These are phyloP conservation scores for Solanum virginianum DNA, from an alignment of 257 asterid genomes.

Conservation along the genomic window DNA sequence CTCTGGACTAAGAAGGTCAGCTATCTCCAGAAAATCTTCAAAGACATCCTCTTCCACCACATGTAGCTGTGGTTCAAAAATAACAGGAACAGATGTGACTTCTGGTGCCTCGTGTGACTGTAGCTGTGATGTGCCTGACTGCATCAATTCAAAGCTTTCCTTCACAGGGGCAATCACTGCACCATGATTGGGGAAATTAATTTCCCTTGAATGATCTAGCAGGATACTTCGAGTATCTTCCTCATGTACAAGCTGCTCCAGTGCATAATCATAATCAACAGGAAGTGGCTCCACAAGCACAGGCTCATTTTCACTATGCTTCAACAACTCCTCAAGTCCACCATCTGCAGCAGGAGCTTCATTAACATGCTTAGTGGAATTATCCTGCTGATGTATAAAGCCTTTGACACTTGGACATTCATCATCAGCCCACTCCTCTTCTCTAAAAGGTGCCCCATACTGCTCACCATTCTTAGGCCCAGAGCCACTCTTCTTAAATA, in stretches of 20 bases:
- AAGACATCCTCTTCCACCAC: slow-evolving; percentile 35
- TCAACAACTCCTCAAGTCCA: slow-evolving; percentile 50
- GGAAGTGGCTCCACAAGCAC: slow-evolving; percentile 11
- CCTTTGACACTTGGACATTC: slow-evolving; percentile 15
- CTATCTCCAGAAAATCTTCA: slow-evolving; percentile 76
- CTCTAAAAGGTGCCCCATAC: slow-evolving; percentile 85
- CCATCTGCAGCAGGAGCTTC: slow-evolving; percentile 3
- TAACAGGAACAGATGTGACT: slow-evolving; percentile 31
- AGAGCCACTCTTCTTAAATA: slow-evolving; percentile 85
- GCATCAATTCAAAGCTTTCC: slow-evolving; percentile 31
- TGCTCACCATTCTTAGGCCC: slow-evolving; percentile 97
- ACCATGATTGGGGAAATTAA: slow-evolving; percentile 5
- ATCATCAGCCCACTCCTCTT: slow-evolving; percentile 83
- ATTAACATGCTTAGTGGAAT: slow-evolving; percentile 3
- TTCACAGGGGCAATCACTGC: slow-evolving; percentile 5
- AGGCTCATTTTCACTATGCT: slow-evolving; percentile 24
- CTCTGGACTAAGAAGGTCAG: slow-evolving; percentile 49
- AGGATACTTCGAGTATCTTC: slow-evolving; percentile 26
- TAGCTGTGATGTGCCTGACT: slow-evolving; percentile 32
- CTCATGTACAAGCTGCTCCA: slow-evolving; percentile 22
- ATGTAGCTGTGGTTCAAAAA: not conserved
- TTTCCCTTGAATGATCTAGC: slow-evolving; percentile 22
- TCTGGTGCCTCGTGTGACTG: slow-evolving; percentile 40
- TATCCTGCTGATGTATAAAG: slow-evolving; percentile 10
- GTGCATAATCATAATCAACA: slow-evolving; percentile 12